Evolutionary conservation across 176 grass and related monocot species (phyloP).

Genomic region (Pontederia crassipes): DNA sequence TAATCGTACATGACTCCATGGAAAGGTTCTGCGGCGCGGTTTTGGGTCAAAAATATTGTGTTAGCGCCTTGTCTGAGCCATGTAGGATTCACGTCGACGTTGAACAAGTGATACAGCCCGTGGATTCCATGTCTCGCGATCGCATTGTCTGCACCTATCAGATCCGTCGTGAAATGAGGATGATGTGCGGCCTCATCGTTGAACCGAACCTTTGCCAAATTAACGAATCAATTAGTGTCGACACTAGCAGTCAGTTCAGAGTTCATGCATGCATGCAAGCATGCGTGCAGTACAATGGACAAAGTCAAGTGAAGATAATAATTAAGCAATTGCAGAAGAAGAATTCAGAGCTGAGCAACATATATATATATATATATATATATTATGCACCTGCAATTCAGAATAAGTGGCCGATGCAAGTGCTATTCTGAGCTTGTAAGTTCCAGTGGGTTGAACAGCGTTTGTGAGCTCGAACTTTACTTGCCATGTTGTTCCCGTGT

Average conservation of each 20-base stretch:
- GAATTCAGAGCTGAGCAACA: not conserved
- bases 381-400: not conserved
- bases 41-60: conserved; percentile 30
- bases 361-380: not conserved
- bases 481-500: not conserved
- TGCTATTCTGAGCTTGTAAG: not conserved
- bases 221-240: not conserved
- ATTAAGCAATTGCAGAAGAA: not conserved
- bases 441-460: not conserved
- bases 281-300: too few species aligned
- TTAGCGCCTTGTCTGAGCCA: conserved; percentile 34
- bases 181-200: not conserved
- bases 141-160: conserved; percentile 39
- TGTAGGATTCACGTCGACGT: conserved; percentile 20
- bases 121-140: conserved; percentile 49
- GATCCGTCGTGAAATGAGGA: conserved; percentile 21
- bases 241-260: not conserved
- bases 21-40: conserved; percentile 8
- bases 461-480: not conserved
- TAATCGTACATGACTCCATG: conserved; percentile 51
- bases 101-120: conserved; percentile 32
- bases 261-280: too few species aligned
- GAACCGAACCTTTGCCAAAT: conserved; percentile 20
- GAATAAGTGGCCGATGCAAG: not conserved
- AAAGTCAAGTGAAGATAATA: too few species aligned